Base-by-base conservation (phyloP, 2,329 filamentous ascomycete genomes). In the Trichoderma cornu-damae region DNA sequence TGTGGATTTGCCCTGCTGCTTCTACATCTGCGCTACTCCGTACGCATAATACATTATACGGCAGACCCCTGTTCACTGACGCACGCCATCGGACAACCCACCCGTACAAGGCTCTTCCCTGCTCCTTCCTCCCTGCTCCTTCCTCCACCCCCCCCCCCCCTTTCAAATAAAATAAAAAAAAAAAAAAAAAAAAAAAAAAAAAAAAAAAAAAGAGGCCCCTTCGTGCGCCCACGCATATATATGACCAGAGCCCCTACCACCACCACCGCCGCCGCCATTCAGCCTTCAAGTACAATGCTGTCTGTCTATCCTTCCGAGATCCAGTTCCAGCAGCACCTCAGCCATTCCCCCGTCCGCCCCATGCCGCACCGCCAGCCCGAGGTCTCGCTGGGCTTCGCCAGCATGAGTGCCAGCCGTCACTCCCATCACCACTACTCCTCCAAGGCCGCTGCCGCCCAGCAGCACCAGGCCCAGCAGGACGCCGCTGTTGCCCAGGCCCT, bases 401-500 rank as follows among this genome's bases (percentile, higher is more conserved):
- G 20, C 32, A 58, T 57, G 58, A 47, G 51, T 37, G 28, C 38
- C 37, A 44, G 20, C 12, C 50, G 50, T 24, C 55, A 57, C 40
- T 46, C 32, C 47, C 47, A 42, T 59, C 59, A 61, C 42, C 48
- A 46, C 57, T 58, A 61, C 61, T 56, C 64, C 62, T 62, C 61
- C 63, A 47, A 60, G 63, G 46, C 44, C 57, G 34, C 57, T 61
- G 48, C 58, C 61, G 24, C 57, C 58, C 58, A 59, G 60, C 47
- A 61, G 57, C 43, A 49, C 62, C 61, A 65, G 40, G 58, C 53
- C 58, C 57, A 59, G 20, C 67, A 71, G 48, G 69, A 73, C 32
- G 65, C 75, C 61, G 73, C 72, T 54, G 82, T 90, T 57, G 77
- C 82, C 60, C 80, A 85, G 69, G 89, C 89, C 22, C 79, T 95